Percentiles rank a stretch among this genome's conserved stretches.
These are phyloP conservation scores for Trametes meyenii DNA, from an alignment of 768 basidiomycete species.

Conservation along the genomic window DNA sequence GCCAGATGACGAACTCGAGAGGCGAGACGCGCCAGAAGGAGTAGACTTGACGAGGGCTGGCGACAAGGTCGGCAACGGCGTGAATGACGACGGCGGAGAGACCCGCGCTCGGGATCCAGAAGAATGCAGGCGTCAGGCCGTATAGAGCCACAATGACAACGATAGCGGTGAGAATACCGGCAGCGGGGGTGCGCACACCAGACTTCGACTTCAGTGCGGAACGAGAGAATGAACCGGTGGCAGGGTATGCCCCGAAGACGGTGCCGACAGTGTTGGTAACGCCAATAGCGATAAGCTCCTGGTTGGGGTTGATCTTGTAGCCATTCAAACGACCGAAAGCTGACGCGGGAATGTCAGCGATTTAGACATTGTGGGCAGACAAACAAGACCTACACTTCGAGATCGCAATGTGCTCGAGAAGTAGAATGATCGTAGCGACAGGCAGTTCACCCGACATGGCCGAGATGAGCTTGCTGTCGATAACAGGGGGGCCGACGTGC, in stretches of 20 bases:
- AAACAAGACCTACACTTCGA: conserved; percentile 76
- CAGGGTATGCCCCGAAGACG: conserved; percentile 90
- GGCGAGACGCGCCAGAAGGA: conserved; percentile 94
- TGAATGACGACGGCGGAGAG: conserved; percentile 97
- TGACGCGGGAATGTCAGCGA: conserved; percentile 33
- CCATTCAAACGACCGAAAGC: conserved; percentile 94
- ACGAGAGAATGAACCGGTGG: conserved; percentile 98
- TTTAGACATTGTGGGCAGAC: not conserved
- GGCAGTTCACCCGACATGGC: conserved; percentile 80
- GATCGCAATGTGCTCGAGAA: conserved; percentile 96
- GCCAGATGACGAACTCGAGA: conserved; percentile 88
- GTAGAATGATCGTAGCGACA: conserved; percentile 83
- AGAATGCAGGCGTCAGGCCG: conserved; percentile 91
- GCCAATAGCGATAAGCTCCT: conserved; percentile 97
- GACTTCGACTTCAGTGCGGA: conserved; percentile 95
- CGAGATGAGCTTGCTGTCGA: conserved; percentile 53
- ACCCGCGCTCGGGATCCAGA: conserved; percentile 80
- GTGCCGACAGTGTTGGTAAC: conserved; percentile 92
- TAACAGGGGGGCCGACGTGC: conserved; percentile 50
- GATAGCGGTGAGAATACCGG: conserved; percentile 81
- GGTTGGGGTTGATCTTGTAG: conserved; percentile 93
- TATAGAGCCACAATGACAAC: conserved; percentile 94
- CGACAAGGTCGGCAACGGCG: conserved; percentile 86
- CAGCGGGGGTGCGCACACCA: conserved; percentile 94
- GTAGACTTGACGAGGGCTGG: conserved; percentile 81